These are phyloP conservation scores for Apocynum venetum DNA, from an alignment of 257 asterid species.

Conservation along the genomic window DNA sequence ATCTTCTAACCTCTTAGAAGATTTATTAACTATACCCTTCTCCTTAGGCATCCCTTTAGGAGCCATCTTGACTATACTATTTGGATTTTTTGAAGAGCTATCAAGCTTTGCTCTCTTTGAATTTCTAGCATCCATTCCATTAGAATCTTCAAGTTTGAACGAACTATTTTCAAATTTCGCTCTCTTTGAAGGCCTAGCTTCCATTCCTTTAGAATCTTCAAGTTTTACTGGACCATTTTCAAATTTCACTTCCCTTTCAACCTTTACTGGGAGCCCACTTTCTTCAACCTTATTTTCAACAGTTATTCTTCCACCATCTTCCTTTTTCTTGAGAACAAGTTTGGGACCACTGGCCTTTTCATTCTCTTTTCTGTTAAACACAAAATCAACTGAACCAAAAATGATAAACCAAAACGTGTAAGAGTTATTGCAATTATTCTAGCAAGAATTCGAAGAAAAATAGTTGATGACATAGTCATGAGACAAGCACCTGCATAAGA, in stretches of 20 bases:
- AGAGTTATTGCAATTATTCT: conserved; percentile 22
- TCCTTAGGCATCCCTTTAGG: background rate
- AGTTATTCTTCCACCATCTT: conserved; percentile 15
- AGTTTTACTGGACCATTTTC: conserved; percentile 16
- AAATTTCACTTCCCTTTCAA: background rate
- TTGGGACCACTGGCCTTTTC: conserved; percentile 23
- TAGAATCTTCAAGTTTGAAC: conserved; percentile 21
- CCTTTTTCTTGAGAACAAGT: conserved; percentile 25
- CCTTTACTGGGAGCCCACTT: background rate
- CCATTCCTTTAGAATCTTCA: conserved; percentile 27
- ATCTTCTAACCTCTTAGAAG: background rate
- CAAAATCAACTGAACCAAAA: conserved; percentile 63
- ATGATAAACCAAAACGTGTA: conserved; percentile 30
- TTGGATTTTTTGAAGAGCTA: conserved; percentile 12
- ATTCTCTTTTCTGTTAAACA: conserved; percentile 55
- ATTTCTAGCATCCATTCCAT: conserved; percentile 27
- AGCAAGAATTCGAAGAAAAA: conserved; percentile 14
- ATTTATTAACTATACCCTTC: background rate
- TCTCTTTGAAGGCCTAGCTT: conserved; percentile 32
- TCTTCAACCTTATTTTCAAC: conserved; percentile 22
- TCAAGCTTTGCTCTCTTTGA: conserved; percentile 33
- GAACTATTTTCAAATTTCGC: conserved; percentile 10
- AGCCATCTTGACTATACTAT: background rate
- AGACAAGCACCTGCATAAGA: background rate
- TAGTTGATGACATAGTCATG: background rate